A percentile compares a stretch with the other conserved stretches of the same genome.
These are phyloP conservation scores for Botrytis byssoidea DNA, from an alignment of 2,329 filamentous ascomycete species.

Conservation along the genomic window DNA sequence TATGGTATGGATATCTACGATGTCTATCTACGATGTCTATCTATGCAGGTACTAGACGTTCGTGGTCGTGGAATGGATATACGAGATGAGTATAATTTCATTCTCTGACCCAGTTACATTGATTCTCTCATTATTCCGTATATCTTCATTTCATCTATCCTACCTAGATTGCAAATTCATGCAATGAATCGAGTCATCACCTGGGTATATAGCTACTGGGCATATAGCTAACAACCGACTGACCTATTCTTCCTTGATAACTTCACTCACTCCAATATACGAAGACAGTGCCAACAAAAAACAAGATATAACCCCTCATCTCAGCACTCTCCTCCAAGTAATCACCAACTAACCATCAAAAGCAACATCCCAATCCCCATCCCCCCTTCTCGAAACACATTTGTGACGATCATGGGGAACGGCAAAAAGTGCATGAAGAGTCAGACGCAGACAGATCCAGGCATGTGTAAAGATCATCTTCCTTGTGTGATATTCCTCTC, in stretches of 20 bases:
- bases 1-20: not conserved
- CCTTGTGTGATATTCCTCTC: not conserved
- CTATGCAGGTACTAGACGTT: not conserved
- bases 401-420: not conserved
- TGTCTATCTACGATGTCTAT: not conserved
- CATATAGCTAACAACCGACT: not conserved
- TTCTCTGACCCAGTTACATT: not conserved
- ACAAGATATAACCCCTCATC: constrained; percentile 40
- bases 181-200: not conserved
- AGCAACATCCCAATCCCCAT: not conserved
- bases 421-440: not conserved
- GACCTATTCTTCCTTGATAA: not conserved
- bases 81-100: not conserved
- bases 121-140: not conserved
- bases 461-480: not conserved
- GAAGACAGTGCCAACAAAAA: not conserved
- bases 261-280: not conserved
- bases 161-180: constrained; percentile 9
- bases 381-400: not conserved
- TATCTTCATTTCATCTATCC: not conserved
- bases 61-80: not conserved
- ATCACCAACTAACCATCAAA: not conserved
- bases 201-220: not conserved
- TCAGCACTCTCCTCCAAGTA: not conserved
- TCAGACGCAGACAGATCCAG: not conserved